Percentiles rank a stretch among this genome's conserved stretches.
phyloP scores from a whole-genome alignment of 2,329 filamentous ascomycete species.

The Hypoxylon sp. region DNA sequence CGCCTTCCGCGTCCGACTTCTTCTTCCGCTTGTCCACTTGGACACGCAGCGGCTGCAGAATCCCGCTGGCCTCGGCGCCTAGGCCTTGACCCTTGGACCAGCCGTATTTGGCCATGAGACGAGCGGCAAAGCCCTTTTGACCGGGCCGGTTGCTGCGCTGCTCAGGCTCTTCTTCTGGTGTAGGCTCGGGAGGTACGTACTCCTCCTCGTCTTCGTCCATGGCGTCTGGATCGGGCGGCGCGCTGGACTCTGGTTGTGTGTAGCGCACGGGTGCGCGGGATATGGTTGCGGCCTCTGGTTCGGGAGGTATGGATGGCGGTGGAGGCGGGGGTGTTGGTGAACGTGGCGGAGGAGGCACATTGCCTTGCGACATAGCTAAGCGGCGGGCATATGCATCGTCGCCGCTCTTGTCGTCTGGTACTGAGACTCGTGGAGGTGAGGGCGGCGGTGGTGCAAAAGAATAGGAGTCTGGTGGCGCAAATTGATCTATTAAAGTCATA shows the following conservation, averaged over 20 bases:
- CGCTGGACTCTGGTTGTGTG: slow-evolving; percentile 58
- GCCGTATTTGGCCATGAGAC: slow-evolving; percentile 92
- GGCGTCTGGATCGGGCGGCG: slow-evolving; percentile 47
- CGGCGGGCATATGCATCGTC: slow-evolving; percentile 75
- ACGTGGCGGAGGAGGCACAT: slow-evolving; percentile 42
- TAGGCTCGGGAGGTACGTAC: slow-evolving; percentile 44
- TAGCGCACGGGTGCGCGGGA: slow-evolving; percentile 83
- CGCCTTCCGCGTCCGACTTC: slow-evolving; percentile 78
- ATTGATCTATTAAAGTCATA: slow-evolving; percentile 56
- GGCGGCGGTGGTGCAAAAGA: slow-evolving; percentile 65
- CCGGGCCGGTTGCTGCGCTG: slow-evolving; percentile 74
- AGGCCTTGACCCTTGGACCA: slow-evolving; percentile 90
- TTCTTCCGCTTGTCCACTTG: slow-evolving; percentile 88
- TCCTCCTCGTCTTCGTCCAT: slow-evolving; percentile 47
- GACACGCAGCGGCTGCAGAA: slow-evolving; percentile 82
- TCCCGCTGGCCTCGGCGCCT: slow-evolving; percentile 82
- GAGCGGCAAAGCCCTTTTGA: slow-evolving; percentile 84
- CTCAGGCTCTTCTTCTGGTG: slow-evolving; percentile 28
- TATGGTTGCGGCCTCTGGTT: slow-evolving; percentile 65
- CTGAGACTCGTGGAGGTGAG: slow-evolving; percentile 55
- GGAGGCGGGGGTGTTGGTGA: slow-evolving; percentile 43
- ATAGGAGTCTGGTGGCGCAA: slow-evolving; percentile 66
- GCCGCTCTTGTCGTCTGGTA: slow-evolving; percentile 68
- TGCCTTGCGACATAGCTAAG: slow-evolving; percentile 62
- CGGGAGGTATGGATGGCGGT: slow-evolving; percentile 49